Percentiles rank a stretch among this genome's conserved stretches.
phyloP scores from a whole-genome alignment of 805 yeast species.

The Ogataea angusta region DNA sequence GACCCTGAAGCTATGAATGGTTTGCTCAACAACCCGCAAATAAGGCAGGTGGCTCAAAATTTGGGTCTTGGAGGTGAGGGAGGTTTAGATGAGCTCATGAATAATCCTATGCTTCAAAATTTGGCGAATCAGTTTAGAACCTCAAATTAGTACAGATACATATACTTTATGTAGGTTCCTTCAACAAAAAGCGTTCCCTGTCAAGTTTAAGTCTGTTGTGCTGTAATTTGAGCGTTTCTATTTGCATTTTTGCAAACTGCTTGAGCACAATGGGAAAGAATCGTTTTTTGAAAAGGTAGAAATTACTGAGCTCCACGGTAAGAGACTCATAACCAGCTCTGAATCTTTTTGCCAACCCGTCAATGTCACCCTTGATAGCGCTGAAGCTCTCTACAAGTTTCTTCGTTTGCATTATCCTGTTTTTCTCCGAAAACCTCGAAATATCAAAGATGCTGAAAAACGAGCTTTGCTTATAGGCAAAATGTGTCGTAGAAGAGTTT shows the following conservation, averaged over 20 bases:
- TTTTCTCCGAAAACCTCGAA: too few species aligned
- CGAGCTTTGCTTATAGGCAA: too few species aligned
- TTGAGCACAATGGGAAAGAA: constrained; percentile 39
- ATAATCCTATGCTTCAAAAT: constrained; percentile 72
- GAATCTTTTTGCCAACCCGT: constrained; percentile 44
- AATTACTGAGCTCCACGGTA: constrained; percentile 62
- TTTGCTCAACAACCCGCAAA: constrained; percentile 75
- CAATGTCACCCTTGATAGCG: constrained; percentile 21
- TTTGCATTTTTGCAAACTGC: constrained; percentile 30
- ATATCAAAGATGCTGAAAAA: too few species aligned
- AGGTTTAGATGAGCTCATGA: constrained; percentile 63
- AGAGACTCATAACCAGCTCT: constrained; percentile 54
- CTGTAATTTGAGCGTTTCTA: constrained; percentile 22
- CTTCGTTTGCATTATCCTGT: neutral
- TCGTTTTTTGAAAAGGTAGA: constrained; percentile 46
- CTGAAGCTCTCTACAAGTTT: neutral
- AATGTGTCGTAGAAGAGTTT: too few species aligned
- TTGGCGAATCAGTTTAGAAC: constrained; percentile 73
- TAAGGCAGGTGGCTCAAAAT: constrained; percentile 79
- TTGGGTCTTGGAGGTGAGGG: constrained; percentile 64
- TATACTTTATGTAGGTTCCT: neutral
- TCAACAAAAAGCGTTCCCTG: neutral
- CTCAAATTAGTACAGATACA: neutral
- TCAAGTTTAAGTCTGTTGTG: neutral
- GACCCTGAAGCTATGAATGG: constrained; percentile 74